A percentile compares a stretch with the other conserved stretches of the same genome.
Evolutionary conservation across 2,329 filamentous ascomycete genomes (phyloP).

Genomic region (Ceratocystis papillata): DNA sequence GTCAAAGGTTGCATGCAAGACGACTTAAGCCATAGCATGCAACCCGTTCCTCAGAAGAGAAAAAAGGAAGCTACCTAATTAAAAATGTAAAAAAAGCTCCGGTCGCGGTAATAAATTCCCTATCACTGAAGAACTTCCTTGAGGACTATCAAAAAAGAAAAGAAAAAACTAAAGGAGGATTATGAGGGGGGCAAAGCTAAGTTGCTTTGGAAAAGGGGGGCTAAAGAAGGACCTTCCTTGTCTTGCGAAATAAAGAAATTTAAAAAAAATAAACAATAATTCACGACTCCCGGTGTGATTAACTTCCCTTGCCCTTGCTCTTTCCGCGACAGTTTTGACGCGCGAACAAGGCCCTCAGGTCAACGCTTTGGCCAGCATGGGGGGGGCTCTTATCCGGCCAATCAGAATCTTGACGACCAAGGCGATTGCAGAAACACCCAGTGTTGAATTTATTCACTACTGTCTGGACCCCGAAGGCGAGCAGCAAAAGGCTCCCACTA

Average conservation of each 20-base stretch:
- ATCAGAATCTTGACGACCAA: background rate
- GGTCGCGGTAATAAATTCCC: background rate
- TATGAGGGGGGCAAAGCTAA: background rate
- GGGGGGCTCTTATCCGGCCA: background rate
- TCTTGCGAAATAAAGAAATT: background rate
- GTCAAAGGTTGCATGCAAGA: background rate
- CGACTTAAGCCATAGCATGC: background rate
- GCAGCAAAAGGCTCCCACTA: too few species aligned
- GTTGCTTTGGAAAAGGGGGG: conserved; percentile 3
- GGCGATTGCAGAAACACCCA: too few species aligned
- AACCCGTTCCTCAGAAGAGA: background rate
- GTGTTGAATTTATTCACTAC: too few species aligned
- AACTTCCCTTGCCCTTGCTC: conserved; percentile 8
- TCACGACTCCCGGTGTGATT: background rate
- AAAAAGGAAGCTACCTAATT: background rate
- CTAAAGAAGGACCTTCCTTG: background rate
- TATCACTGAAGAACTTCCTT: background rate
- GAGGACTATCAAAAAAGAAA: background rate
- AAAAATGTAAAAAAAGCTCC: background rate
- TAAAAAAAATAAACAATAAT: background rate
- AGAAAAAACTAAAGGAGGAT: background rate
- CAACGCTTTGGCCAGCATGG: conserved; percentile 14
- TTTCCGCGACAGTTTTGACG: conserved; percentile 25
- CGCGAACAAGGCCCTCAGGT: conserved; percentile 16
- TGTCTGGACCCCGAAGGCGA: too few species aligned